A percentile compares a stretch with the other conserved stretches of the same genome.
phyloP scores from a whole-genome alignment of 2,329 filamentous ascomycete species.

The Talaromyces marneffei region DNA sequence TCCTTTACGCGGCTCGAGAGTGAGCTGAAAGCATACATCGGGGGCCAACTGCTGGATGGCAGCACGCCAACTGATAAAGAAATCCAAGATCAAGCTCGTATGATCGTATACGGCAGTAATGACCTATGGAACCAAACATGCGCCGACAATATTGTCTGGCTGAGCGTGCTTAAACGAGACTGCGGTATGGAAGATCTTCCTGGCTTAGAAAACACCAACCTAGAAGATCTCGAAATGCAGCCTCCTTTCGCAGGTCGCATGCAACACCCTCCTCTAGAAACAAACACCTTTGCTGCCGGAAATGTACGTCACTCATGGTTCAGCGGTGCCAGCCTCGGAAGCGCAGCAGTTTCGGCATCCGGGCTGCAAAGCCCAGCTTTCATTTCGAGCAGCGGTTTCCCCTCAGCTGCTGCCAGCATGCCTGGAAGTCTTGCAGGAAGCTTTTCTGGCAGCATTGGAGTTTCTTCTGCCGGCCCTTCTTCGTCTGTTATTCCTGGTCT shows the following conservation, averaged over 20 bases:
- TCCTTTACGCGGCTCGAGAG: conserved; percentile 38
- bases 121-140: conserved; percentile 41
- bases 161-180: conserved; percentile 41
- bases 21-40: conserved; percentile 37
- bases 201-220: conserved; percentile 29
- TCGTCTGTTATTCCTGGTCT: conserved; percentile 21
- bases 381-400: conserved; percentile 26
- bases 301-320: conserved; percentile 21
- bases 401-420: conserved; percentile 31
- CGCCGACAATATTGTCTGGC: conserved; percentile 43
- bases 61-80: conserved; percentile 33
- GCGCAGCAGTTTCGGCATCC: conserved; percentile 25
- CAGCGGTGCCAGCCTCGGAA: conserved; percentile 17
- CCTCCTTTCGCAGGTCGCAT: conserved; percentile 40
- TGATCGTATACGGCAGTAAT: conserved; percentile 29
- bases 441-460: conserved; percentile 31
- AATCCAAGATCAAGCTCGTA: conserved; percentile 33
- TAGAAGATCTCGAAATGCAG: conserved; percentile 37
- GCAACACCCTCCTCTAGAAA: conserved; percentile 29
- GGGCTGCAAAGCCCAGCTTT: conserved; percentile 30
- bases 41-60: conserved; percentile 29
- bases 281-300: conserved; percentile 25
- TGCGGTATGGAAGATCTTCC: conserved; percentile 32
- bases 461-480: conserved; percentile 20
- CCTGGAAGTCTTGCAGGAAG: conserved; percentile 32